Evolutionary conservation across 179 eudicot species (phyloP).

Genomic region (Monotropa hypopitys): DNA sequence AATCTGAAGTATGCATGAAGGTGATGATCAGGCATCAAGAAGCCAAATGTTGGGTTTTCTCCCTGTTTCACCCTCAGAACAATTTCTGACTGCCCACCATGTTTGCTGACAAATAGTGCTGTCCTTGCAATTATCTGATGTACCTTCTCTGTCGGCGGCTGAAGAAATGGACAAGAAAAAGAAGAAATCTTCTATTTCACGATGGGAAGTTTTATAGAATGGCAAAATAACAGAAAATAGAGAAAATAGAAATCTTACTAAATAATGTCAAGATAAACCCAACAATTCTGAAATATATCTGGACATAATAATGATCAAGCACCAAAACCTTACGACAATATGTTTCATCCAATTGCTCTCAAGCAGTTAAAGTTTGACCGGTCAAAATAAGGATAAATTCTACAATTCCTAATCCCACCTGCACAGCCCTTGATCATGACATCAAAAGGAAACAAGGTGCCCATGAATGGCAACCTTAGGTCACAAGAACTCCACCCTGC

Average conservation of each 20-base stretch:
- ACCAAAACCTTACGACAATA: slow-evolving; percentile 29
- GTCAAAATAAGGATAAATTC: slow-evolving; percentile 32
- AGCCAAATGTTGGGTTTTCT: slow-evolving; percentile 90
- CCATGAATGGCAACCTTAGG: slow-evolving; percentile 76
- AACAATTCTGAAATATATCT: slow-evolving; percentile 24
- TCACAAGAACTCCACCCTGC: slow-evolving; percentile 74
- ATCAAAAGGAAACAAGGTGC: slow-evolving; percentile 93
- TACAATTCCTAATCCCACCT: slow-evolving; percentile 91
- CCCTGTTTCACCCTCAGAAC: slow-evolving; percentile 91
- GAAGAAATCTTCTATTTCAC: slow-evolving; percentile 15
- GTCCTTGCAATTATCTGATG: slow-evolving; percentile 97
- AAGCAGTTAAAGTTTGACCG: slow-evolving; percentile 33
- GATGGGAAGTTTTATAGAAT: slow-evolving; percentile 9
- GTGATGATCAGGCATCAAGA: slow-evolving; percentile 89
- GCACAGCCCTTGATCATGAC: slow-evolving; percentile 66
- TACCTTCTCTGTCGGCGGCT: slow-evolving; percentile 85
- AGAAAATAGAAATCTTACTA: slow-evolving; percentile 13
- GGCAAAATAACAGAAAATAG: slow-evolving; percentile 9
- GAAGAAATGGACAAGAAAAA: slow-evolving; percentile 19
- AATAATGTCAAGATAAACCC: slow-evolving; percentile 10
- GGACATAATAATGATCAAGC: slow-evolving; percentile 24
- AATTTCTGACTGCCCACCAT: slow-evolving; percentile 94
- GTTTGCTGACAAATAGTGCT: slow-evolving; percentile 66
- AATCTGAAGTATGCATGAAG: slow-evolving; percentile 89
- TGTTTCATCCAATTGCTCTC: slow-evolving; percentile 40